These are phyloP conservation scores for Forsythia suspensa DNA, from an alignment of 257 asterid genomes.

Conservation along the genomic window DNA sequence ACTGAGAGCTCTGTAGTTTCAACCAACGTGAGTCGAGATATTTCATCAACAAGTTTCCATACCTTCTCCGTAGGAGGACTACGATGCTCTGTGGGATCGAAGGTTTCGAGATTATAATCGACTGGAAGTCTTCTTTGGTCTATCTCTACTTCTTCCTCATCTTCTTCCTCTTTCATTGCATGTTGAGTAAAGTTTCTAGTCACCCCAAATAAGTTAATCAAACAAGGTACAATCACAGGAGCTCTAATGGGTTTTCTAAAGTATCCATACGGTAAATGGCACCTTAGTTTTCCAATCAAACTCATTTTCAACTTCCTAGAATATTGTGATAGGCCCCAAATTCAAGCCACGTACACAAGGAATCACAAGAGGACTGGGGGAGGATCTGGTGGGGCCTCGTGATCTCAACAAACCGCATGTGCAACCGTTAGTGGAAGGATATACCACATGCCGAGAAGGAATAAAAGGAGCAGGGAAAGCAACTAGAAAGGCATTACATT, in stretches of 20 bases:
- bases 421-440: too few relatives aligned
- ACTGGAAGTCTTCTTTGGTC: slow-evolving; percentile 86
- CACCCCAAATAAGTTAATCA: slow-evolving; percentile 32
- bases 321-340: too few relatives aligned
- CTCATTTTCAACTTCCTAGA: slow-evolving; percentile 40
- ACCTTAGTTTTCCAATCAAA: slow-evolving; percentile 53
- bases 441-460: too few relatives aligned
- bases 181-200: slow-evolving; percentile 50
- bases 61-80: slow-evolving; percentile 82
- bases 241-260: slow-evolving; percentile 27
- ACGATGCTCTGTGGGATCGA: slow-evolving; percentile 81
- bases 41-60: slow-evolving; percentile 82
- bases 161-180: slow-evolving; percentile 56
- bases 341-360: too few relatives aligned
- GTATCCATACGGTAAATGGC: slow-evolving; percentile 38
- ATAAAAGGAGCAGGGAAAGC: too few relatives aligned
- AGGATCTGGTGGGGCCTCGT: too few relatives aligned
- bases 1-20: slow-evolving; percentile 59
- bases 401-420: too few relatives aligned
- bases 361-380: too few relatives aligned
- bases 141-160: slow-evolving; percentile 61
- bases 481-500: too few relatives aligned
- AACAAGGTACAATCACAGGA: slow-evolving; percentile 20
- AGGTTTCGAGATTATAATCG: slow-evolving; percentile 73
- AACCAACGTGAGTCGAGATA: slow-evolving; percentile 63